Evolutionary conservation across 257 asterid species (phyloP).

Genomic region (Verbascum thapsus): DNA sequence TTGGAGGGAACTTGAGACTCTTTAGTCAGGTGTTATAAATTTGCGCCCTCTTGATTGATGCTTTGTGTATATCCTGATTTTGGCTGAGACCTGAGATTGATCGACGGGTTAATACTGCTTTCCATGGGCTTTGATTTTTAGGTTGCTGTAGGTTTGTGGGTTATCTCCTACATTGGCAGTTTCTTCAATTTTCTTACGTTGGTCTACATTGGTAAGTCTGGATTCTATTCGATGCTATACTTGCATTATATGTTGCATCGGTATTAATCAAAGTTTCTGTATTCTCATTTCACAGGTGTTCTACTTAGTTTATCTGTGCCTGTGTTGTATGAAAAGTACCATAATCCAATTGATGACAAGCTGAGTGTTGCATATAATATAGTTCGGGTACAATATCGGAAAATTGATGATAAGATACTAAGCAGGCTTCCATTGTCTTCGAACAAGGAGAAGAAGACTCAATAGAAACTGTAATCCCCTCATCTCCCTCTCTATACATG

Average conservation of each 20-base stretch:
- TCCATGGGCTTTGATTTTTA: slow-evolving; percentile 37
- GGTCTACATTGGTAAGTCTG: slow-evolving; percentile 64
- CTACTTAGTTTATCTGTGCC: slow-evolving; percentile 81
- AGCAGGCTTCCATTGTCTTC: slow-evolving; percentile 52
- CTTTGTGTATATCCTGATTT: slow-evolving; percentile 19
- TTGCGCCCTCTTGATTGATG: slow-evolving; percentile 20
- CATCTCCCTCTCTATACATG: background rate
- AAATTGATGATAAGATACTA: slow-evolving; percentile 48
- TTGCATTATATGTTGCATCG: background rate
- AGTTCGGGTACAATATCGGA: slow-evolving; percentile 53
- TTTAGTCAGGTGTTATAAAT: slow-evolving; percentile 58
- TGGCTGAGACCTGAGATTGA: slow-evolving; percentile 17
- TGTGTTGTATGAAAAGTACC: slow-evolving; percentile 71
- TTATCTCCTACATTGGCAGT: slow-evolving; percentile 74
- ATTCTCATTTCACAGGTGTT: slow-evolving; percentile 50
- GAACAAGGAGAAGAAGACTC: slow-evolving; percentile 74
- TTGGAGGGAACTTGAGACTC: slow-evolving; percentile 64
- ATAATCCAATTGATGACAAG: slow-evolving; percentile 73
- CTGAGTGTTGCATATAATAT: slow-evolving; percentile 47
- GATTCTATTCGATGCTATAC: slow-evolving; percentile 4
- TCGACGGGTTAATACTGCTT: slow-evolving; percentile 18
- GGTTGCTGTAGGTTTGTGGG: slow-evolving; percentile 71
- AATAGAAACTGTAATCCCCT: slow-evolving; percentile 52
- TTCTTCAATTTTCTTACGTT: slow-evolving; percentile 76
- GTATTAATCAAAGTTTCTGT: slow-evolving; percentile 12